Evolutionary conservation across 176 grass and related monocot species (phyloP), one percentile per base, ranked within the genome.

Genomic region (Rhynchospora breviuscula): DNA sequence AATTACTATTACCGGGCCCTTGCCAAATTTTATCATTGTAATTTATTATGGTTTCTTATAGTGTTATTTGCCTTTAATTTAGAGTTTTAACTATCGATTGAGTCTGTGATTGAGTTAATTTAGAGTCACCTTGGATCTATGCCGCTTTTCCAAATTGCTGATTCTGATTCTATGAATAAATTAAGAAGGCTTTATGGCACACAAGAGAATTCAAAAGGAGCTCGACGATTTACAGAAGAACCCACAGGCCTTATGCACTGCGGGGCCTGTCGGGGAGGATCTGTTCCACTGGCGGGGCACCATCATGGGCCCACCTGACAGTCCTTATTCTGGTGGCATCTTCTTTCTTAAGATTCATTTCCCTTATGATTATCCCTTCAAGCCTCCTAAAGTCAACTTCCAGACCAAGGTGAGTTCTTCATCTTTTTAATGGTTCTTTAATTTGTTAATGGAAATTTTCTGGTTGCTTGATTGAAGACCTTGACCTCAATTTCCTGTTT

Each of bases 321-420:
- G 84, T 78, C 87, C 83, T 35, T 89, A 85, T 82, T 10, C 87
- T 0, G 87, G 78, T 0, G 83, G 87, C 3, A 59, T 89, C 21
- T 89, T 85, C 57, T 82, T 89, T 58, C 58, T 85, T 8, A 67
- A 80, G 65, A 85, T 89, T 82, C 87, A 85, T 89, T 89, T 89
- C 57, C 87, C 84, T 22, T 59, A 78, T 23, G 83, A 86, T 73
- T 89, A 89, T 85, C 87, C 87, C 22, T 89, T 89, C 63, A 89
- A 89, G 46, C 87, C 87, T 83, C 87, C 78, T 18, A 89, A 86
- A 71, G 83, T 89, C 19, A 74, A 85, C 75, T 88, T 88, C 73
- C 82, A 88, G 56, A 88, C 87, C 66, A 88, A 85, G 74, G 87
- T 88, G 68, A 85, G 26, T 10, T 22, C 19, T 59, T 26, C 7